Evolutionary conservation across 805 yeast genomes (phyloP), one percentile per base, ranked within the genome.

Genomic region (Diddensiella transvaalensis): DNA sequence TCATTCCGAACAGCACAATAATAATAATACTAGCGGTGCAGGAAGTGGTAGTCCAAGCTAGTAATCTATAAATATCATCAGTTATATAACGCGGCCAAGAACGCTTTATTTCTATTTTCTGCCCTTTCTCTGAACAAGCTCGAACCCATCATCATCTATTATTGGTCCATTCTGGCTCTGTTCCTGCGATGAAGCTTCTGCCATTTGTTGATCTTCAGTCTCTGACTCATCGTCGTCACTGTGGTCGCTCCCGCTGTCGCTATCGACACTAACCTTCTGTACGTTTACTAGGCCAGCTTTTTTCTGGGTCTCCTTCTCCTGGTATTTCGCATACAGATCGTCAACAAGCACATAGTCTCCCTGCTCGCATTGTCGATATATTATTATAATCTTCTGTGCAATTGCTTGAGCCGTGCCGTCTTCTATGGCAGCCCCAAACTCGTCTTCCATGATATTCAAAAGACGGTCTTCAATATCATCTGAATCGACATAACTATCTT

Each of bases 81-180:
- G n/a, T n/a, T n/a, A n/a, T n/a, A n/a, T n/a, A n/a, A n/a, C n/a
- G n/a, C n/a, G n/a, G n/a, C n/a, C n/a, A n/a, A n/a, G n/a, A n/a
- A n/a, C n/a, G n/a, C n/a, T n/a, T n/a, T n/a, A n/a, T n/a, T n/a
- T n/a, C 17, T 22, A 30, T 36, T 40, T 26, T 47, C 47, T 37
- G 33, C 56, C 40, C 17, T 44, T 46, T 19, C 48, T 45, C 44
- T 82, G 88, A 2, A 91, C 97, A 58, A 88, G 67, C 58, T 89
- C 93, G 61, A 91, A 91, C 1, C 98, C 99, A 62, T 91, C 98
- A 29, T 91, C 98, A 62, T 91, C 98, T 5, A 91, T 75, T 6
- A 85, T 63, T 1, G 96, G 95, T 8, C 75, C 85, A 24, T 66
- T 66, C 17, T 67, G 67, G 10, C 57, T 54, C 13, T 42, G 23